phyloP scores from a whole-genome alignment of 768 basidiomycete species.

The Russula sp. region DNA sequence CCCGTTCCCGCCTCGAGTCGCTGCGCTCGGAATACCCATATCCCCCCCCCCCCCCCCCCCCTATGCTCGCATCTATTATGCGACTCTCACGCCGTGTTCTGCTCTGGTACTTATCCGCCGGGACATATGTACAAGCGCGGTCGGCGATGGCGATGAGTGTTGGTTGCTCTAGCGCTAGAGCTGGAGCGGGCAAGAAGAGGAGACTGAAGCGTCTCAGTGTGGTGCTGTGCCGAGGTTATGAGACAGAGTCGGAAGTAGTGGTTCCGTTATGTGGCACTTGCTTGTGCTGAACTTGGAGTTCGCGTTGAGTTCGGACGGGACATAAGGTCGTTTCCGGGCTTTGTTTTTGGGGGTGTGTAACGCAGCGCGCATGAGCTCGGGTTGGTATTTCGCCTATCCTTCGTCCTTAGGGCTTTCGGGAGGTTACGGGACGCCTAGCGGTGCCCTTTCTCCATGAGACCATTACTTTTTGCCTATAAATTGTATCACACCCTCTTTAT shows the following conservation, averaged over 20 bases:
- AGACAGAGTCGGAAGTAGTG: slow-evolving; percentile 48
- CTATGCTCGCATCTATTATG: no score
- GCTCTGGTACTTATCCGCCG: slow-evolving; percentile 57
- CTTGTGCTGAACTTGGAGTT: slow-evolving; percentile 61
- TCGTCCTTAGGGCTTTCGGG: no score
- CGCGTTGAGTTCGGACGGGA: slow-evolving; percentile 51
- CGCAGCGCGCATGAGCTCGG: no score
- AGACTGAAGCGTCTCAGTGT: slow-evolving; percentile 45
- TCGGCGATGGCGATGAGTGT: not conserved
- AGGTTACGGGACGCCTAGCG: no score
- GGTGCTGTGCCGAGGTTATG: slow-evolving; percentile 44
- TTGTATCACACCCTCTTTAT: no score
- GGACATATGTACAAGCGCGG: slow-evolving; percentile 36
- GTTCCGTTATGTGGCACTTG: slow-evolving; percentile 51
- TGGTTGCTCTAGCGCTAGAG: slow-evolving; percentile 39
- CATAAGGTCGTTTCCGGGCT: slow-evolving; percentile 45
- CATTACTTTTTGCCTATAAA: no score
- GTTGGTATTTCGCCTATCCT: no score
- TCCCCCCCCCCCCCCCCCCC: no score
- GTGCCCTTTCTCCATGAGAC: no score
- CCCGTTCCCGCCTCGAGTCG: slow-evolving; percentile 46
- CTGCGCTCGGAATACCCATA: slow-evolving; percentile 56
- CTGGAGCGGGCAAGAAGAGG: slow-evolving; percentile 44
- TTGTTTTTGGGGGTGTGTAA: no score
- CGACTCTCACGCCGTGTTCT: slow-evolving; percentile 43